Conservation (phyloP, 495 filamentous ascomycete genomes). For the Trichoderma erinaceum region DNA sequence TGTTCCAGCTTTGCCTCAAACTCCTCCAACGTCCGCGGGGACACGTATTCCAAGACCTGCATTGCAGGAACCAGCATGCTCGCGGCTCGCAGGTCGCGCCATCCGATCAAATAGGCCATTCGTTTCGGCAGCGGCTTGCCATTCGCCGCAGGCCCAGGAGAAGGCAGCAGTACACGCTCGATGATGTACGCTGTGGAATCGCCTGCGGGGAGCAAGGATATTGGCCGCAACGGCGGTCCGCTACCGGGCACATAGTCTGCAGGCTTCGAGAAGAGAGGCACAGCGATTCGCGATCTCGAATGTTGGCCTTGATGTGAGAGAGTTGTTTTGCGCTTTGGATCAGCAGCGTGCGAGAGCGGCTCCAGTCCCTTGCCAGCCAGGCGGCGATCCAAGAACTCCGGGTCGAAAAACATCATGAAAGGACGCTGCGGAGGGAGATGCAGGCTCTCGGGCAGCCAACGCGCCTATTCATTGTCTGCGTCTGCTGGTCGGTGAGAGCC, state of each 20-base stretch:
- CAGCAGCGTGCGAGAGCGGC: neutral
- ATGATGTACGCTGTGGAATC: slow-evolving; percentile 44
- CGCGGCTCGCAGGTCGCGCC: slow-evolving; percentile 36
- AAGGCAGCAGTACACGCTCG: slow-evolving; percentile 37
- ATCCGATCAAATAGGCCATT: slow-evolving; percentile 39
- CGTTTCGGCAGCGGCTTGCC: slow-evolving; percentile 28
- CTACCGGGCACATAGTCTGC: slow-evolving; percentile 32
- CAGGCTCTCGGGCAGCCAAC: neutral
- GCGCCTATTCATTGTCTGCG: neutral
- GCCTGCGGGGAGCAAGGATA: slow-evolving; percentile 29
- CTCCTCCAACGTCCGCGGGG: slow-evolving; percentile 38
- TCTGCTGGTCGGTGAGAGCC: neutral
- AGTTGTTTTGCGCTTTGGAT: neutral
- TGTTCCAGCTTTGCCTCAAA: slow-evolving; percentile 35
- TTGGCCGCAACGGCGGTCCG: slow-evolving; percentile 32
- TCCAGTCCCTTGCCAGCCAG: neutral
- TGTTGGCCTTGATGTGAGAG: neutral
- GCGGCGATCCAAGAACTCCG: slow-evolving; percentile 1
- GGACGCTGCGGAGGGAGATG: neutral
- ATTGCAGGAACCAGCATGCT: slow-evolving; percentile 33
- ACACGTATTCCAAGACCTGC: slow-evolving; percentile 40
- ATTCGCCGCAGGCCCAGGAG: slow-evolving; percentile 19
- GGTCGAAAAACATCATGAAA: neutral
- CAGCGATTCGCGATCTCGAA: slow-evolving; percentile 22
- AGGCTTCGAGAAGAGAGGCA: slow-evolving; percentile 18